phyloP scores from a whole-genome alignment of 768 basidiomycete genomes.

The Tulasnella sp. region DNA sequence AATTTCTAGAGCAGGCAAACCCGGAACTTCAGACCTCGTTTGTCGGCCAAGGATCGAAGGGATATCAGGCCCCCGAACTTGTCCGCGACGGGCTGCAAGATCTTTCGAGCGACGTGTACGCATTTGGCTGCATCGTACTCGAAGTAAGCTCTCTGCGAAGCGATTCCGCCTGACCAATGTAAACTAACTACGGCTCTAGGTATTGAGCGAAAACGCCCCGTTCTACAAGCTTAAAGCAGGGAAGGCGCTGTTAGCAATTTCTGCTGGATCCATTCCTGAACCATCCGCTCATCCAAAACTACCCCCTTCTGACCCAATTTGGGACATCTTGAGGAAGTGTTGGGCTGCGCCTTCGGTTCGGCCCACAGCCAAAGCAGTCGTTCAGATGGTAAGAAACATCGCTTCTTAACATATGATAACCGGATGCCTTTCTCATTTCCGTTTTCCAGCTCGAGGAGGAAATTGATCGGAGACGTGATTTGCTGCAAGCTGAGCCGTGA shows the following conservation, averaged over 20 bases:
- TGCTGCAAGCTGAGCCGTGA: no score
- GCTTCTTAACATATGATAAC: no score
- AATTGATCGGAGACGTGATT: no score
- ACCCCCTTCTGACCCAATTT: background rate
- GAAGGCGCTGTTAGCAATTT: background rate
- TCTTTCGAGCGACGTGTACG: background rate
- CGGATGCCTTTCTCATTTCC: no score
- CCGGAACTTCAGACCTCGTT: background rate
- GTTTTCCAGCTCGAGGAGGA: no score
- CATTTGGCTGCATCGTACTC: background rate
- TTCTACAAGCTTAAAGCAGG: background rate
- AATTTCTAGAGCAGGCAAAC: background rate
- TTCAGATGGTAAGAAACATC: background rate
- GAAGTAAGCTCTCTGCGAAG: no score
- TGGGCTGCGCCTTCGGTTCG: background rate
- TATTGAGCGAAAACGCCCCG: background rate
- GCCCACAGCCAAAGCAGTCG: background rate
- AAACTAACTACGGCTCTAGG: background rate
- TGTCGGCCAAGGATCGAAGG: background rate
- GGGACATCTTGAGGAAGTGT: background rate
- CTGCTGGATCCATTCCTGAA: background rate
- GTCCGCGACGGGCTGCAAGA: background rate
- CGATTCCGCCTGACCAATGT: no score
- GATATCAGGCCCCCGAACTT: background rate
- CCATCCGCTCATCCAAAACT: background rate